phyloP scores from a whole-genome alignment of 1,139 yeast species.

The Zygoascus hellenicus region DNA sequence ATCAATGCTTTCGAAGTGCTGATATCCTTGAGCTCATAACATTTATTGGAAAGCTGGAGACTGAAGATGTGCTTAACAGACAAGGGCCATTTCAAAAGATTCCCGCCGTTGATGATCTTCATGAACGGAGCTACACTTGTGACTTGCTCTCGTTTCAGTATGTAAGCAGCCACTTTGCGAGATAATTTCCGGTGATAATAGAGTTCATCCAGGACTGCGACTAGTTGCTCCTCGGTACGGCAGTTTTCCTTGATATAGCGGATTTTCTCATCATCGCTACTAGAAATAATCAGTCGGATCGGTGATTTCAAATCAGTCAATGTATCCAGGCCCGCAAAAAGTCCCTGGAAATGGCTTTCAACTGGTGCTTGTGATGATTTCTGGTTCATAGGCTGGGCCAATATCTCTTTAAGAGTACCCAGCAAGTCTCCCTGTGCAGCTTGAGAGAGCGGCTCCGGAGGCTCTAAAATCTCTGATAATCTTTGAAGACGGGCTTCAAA shows the following conservation, averaged over 20 bases:
- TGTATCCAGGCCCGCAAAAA: constrained; percentile 26
- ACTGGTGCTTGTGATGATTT: constrained; percentile 21
- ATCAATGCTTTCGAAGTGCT: constrained; percentile 20
- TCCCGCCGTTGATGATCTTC: constrained; percentile 18
- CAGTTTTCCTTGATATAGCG: constrained; percentile 11
- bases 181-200: constrained; percentile 25
- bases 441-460: constrained; percentile 22
- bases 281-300: constrained; percentile 6
- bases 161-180: constrained; percentile 18
- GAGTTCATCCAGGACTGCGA: constrained; percentile 20
- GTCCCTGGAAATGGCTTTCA: constrained; percentile 25
- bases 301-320: constrained; percentile 10
- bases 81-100: constrained; percentile 22
- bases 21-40: constrained; percentile 20
- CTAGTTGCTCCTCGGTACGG: constrained; percentile 15
- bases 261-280: constrained; percentile 11
- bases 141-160: constrained; percentile 19
- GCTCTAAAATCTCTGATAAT: constrained; percentile 21
- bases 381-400: constrained; percentile 17
- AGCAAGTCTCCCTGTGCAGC: constrained; percentile 22
- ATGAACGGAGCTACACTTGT: constrained; percentile 21
- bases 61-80: constrained; percentile 22
- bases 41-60: constrained; percentile 25
- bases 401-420: constrained; percentile 18
- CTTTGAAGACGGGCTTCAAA: constrained; percentile 2